Evolutionary conservation across 805 yeast species (phyloP), one percentile per base, ranked within the genome.

Genomic region (Aciculoconidium aculeatum): DNA sequence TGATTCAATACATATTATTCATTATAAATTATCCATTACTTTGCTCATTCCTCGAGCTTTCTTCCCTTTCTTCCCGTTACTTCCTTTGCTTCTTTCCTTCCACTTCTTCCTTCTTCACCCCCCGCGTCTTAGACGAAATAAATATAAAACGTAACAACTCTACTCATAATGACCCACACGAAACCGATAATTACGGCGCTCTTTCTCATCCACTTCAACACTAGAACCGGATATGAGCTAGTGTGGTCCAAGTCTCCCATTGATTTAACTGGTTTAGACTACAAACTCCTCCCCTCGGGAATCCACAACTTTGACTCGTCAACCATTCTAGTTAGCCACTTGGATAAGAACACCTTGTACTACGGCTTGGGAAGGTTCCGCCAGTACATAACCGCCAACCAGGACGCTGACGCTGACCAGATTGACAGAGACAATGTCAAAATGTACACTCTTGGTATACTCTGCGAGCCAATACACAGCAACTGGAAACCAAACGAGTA

Each of bases 401-500:
- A 41, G 16, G 26, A 21, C 7, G 34, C 24, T 10, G 22, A 28
- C 3, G 39, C 32, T 12, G 32, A 30, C 21, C 23, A 30, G 18
- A 15, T 32, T 15, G 39, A 40, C 28, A 27, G 44, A 3, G 11
- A 17, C 7, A 34, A 67, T 19, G 73, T 79, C 15, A 65, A 65
- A 39, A 72, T 81, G 77, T 80, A 65, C 44, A 73, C 87, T 2
- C 47, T 81, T 7, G 88, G 87, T 0, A 53, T 80, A 1, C 51
- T 80, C 12, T 59, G 74, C 11, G 76, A 75, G 34, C 71, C 70
- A 7, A 21, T 43, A 21, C 21, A 48, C 25, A 14, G 30, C 15
- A 28, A 27, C 31, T 36, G 70, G 76, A 72, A 56, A 46, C 40
- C 70, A 61, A 14, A 61, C 57, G 44, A 52, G 47, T 30, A 65